Conservation (phyloP, 1,284 basidiomycete species). For the Melanopsichium pennsylvanicum region DNA sequence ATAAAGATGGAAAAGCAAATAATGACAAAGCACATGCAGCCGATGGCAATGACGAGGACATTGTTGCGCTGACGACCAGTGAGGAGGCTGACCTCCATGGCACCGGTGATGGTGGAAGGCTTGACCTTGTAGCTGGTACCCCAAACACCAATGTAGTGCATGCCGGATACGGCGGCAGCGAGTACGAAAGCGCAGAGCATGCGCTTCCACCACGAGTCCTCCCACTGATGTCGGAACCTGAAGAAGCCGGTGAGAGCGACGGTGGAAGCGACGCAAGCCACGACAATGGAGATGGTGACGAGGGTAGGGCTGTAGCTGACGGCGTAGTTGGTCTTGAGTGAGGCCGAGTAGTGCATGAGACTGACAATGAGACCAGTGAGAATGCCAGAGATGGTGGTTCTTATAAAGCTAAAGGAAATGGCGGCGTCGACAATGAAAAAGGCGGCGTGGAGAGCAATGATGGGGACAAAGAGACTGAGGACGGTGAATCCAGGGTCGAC, state of each 20-base stretch:
- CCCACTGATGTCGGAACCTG: conserved; percentile 69
- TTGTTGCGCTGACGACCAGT: conserved; percentile 58
- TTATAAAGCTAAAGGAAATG: conserved; percentile 66
- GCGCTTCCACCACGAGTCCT: conserved; percentile 69
- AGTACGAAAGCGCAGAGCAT: conserved; percentile 67
- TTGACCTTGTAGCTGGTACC: conserved; percentile 67
- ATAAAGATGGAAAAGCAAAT: conserved; percentile 67
- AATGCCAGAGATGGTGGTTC: conserved; percentile 71
- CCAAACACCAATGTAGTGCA: conserved; percentile 70
- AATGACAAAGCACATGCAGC: conserved; percentile 69
- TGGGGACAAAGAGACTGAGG: conserved; percentile 68
- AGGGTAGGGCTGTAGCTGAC: conserved; percentile 65
- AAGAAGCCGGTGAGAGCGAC: conserved; percentile 69
- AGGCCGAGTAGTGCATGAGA: conserved; percentile 69
- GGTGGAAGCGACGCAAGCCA: conserved; percentile 68
- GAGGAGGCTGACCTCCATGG: conserved; percentile 37
- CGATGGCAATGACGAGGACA: conserved; percentile 66
- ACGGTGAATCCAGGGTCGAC: conserved; percentile 68
- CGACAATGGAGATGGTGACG: conserved; percentile 68
- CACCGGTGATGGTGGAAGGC: conserved; percentile 19
- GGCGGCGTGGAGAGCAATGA: conserved; percentile 67
- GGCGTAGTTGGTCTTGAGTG: conserved; percentile 65
- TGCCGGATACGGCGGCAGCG: conserved; percentile 68
- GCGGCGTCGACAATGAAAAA: conserved; percentile 69
- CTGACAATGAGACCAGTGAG: conserved; percentile 80